Base-by-base conservation (phyloP, 78 protist species). In the Polysphondylium violaceum region DNA sequence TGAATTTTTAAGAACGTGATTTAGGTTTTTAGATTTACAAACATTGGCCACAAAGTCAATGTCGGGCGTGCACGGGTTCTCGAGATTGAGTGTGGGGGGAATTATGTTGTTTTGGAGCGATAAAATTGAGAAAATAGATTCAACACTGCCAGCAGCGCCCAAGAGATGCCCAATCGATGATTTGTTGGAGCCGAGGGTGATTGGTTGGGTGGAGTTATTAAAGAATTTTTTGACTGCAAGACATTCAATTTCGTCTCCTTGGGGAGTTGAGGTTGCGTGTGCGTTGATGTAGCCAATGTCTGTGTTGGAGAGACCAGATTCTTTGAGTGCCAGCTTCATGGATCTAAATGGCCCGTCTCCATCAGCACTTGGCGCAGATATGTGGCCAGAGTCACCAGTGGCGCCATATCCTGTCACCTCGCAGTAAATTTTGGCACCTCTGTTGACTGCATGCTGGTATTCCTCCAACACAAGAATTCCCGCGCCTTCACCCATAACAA, bases 251-350 rank as follows among this genome's bases (percentile, higher is more conserved):
- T 36, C 93, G 35, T 97, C 97, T 1, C 97, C 97, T 11, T 87
- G n/a, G 4, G 99, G 99, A 0, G 99, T 98, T 11, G 99, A 97
- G 1, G 99, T 98, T 27, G 98, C 98, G 33, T 98, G 99, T 2
- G 99, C 99, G 60, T 97, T 97, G 65, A 98, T 50, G 71, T 98
- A 97, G 12, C 56, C 98, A 35, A 98, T 41, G 6, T 76, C 56
- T 0, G 77, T 27, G 7, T 29, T 23, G 5, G 40, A 11, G 16
- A 73, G 7, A 27, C 67, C 71, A 14, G 97, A 86, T 23, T 40
- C 83, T 8, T 58, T 3, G 16, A 85, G n/a, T 29, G 98, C 98
- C 23, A 43, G 35, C 23, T 25, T n/a, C 98, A 98, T 97, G 85
- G 89, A 56, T 35, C 92, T 65, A 23, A 12, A 14, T 16, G 97